phyloP scores from a whole-genome alignment of 2,329 filamentous ascomycete species.

The Aureobasidium sp. region DNA sequence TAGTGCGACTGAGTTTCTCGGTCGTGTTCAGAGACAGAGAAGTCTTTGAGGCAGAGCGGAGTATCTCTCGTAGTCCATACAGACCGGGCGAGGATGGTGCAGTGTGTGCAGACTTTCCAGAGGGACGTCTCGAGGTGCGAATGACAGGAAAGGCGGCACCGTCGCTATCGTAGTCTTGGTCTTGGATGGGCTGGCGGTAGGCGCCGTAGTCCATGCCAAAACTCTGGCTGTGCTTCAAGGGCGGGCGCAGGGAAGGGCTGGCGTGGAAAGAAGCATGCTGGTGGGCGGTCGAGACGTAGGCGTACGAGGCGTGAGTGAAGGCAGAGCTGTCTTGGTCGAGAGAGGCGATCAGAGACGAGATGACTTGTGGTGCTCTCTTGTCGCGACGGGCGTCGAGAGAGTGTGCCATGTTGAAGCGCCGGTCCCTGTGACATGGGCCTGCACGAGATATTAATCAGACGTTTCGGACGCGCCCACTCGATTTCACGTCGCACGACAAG shows the following conservation, averaged over 20 bases:
- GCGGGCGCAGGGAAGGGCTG: neutral
- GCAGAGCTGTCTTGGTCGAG: constrained; percentile 35
- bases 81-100: constrained; percentile 43
- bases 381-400: constrained; percentile 3
- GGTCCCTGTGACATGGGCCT: constrained; percentile 15
- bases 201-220: constrained; percentile 70
- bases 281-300: constrained; percentile 11
- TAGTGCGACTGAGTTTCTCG: constrained; percentile 54
- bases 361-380: constrained; percentile 45
- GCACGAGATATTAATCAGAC: neutral
- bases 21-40: constrained; percentile 40
- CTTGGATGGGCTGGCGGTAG: constrained; percentile 36
- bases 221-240: constrained; percentile 21
- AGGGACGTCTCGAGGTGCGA: constrained; percentile 73
- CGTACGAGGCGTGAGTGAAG: neutral
- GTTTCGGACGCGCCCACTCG: neutral
- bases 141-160: constrained; percentile 63
- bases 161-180: constrained; percentile 48
- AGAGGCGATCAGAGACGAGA: constrained; percentile 56
- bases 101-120: constrained; percentile 66
- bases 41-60: constrained; percentile 35
- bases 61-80: constrained; percentile 51
- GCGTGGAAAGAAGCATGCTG: neutral
- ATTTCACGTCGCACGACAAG: neutral
- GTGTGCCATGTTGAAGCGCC: no score